Conservation (phyloP, 176 grass and related monocot species). For the Avena eriantha region DNA sequence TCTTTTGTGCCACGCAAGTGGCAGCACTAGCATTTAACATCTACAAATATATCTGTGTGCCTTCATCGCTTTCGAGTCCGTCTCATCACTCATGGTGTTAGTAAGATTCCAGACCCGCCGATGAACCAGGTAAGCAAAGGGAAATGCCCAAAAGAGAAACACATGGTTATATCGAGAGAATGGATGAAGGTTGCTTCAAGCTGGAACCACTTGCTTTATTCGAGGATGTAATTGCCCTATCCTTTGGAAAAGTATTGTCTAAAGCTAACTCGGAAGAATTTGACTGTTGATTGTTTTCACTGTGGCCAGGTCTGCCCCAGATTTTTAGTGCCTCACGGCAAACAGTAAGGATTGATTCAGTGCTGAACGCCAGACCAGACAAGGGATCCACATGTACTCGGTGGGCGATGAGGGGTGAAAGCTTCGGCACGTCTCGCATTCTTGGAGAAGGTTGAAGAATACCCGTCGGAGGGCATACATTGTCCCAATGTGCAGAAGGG, state of each 20-base stretch:
- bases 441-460: conserved; percentile 83
- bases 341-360: conserved; percentile 73
- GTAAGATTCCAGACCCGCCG: conserved; percentile 42
- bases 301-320: conserved; percentile 67
- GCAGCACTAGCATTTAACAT: conserved; percentile 44
- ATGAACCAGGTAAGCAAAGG: conserved; percentile 12
- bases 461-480: conserved; percentile 59
- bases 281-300: conserved; percentile 52
- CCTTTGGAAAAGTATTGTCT: conserved; percentile 51
- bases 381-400: conserved; percentile 78
- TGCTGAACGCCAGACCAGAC: conserved; percentile 79
- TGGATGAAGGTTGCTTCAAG: conserved; percentile 72
- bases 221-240: conserved; percentile 45
- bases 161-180: conserved; percentile 61
- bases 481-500: conserved; percentile 89
- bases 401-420: conserved; percentile 83
- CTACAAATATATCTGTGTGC: conserved; percentile 30
- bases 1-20: conserved; percentile 60
- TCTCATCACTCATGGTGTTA: conserved; percentile 41
- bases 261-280: conserved; percentile 64
- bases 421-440: conserved; percentile 86
- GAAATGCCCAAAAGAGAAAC: conserved; percentile 50
- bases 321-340: conserved; percentile 90
- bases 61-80: conserved; percentile 17
- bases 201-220: conserved; percentile 60